Conservation (phyloP, 371 early-diverging fungal species). For the Mortierella sp. region DNA sequence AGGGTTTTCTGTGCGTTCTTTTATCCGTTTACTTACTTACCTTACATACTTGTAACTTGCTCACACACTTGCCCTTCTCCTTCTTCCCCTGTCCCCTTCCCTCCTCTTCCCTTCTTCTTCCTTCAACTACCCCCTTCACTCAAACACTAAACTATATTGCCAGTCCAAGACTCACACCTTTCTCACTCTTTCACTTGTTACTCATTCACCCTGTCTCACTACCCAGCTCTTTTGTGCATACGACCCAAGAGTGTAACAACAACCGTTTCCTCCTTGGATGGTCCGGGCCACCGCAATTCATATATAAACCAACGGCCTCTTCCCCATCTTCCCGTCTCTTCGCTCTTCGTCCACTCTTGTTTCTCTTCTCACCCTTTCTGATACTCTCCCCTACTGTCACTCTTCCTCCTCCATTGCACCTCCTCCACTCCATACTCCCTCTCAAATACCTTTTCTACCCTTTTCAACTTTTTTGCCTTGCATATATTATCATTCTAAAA, state of each 20-base stretch:
- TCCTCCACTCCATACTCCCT: neutral
- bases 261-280: neutral
- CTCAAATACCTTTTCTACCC: neutral
- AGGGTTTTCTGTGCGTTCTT: neutral
- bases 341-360: neutral
- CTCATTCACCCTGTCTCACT: neutral
- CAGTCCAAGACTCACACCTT: too few relatives aligned
- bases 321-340: neutral
- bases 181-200: too few relatives aligned
- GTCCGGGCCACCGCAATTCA: slow-evolving; percentile 4
- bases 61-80: too few relatives aligned
- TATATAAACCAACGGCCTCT: neutral
- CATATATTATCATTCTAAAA: neutral
- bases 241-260: neutral
- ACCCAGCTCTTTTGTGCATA: neutral
- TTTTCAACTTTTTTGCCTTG: neutral
- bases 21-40: neutral
- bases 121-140: too few relatives aligned
- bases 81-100: too few relatives aligned
- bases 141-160: too few relatives aligned
- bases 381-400: neutral
- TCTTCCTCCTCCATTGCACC: neutral
- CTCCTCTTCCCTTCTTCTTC: too few relatives aligned
- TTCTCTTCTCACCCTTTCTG: neutral
- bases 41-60: neutral